Percentiles rank a stretch among this genome's conserved stretches.
phyloP scores from a whole-genome alignment of 306 rosid genomes.

The Glycine latifolia region DNA sequence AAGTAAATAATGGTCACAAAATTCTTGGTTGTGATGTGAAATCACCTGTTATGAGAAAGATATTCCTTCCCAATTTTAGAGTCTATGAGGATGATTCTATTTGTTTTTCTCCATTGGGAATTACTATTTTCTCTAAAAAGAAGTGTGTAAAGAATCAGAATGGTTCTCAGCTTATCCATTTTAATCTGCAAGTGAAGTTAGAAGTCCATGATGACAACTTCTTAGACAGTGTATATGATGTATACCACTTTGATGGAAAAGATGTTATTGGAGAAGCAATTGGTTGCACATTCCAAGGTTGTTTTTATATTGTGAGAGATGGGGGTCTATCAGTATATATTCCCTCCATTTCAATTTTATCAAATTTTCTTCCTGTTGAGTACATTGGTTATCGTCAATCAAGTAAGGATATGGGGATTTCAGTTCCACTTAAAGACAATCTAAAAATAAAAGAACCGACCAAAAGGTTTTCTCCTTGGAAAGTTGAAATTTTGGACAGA shows the following conservation, averaged over 20 bases:
- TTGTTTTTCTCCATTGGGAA: constrained; percentile 84
- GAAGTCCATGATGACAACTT: constrained; percentile 69
- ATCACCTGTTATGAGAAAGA: constrained; percentile 64
- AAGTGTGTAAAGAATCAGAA: constrained; percentile 51
- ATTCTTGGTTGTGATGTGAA: constrained; percentile 54
- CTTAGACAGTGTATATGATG: constrained; percentile 54
- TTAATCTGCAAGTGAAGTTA: constrained; percentile 62
- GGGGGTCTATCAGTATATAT: constrained; percentile 79
- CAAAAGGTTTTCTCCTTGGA: constrained; percentile 69
- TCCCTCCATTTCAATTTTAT: constrained; percentile 73
- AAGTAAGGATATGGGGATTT: constrained; percentile 51
- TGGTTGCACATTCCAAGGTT: constrained; percentile 86
- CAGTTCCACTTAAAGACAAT: constrained; percentile 54
- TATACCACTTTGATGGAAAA: constrained; percentile 52
- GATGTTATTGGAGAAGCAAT: constrained; percentile 77
- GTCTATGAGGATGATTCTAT: constrained; percentile 66
- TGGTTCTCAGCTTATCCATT: constrained; percentile 71
- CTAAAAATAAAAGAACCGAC: constrained; percentile 58
- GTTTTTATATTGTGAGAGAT: constrained; percentile 81
- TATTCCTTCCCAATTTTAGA: constrained; percentile 69
- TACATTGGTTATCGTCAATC: constrained; percentile 65
- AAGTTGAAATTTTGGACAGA: constrained; percentile 85
- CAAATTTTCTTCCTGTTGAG: constrained; percentile 72
- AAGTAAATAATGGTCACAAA: constrained; percentile 50
- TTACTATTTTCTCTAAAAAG: constrained; percentile 69